Evolutionary conservation across 2,329 filamentous ascomycete species (phyloP), one percentile per base, ranked within the genome.

Genomic region (Allantophomopsis lycopodina): DNA sequence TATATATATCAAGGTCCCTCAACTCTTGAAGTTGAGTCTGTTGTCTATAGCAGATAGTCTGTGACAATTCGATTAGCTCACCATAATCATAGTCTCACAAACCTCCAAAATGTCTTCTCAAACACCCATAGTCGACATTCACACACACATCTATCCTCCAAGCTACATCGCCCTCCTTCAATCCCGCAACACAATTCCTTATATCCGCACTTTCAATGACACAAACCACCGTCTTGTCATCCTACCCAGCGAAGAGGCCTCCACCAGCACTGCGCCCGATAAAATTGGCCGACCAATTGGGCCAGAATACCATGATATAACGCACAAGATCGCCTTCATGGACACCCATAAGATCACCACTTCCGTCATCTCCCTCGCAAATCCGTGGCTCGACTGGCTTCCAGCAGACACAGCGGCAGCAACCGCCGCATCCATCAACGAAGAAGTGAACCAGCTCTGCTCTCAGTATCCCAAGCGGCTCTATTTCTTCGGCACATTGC

Each of bases 361-460:
- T 46, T 91, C 83, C 1, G 83, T 94, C 38, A 76, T 95, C 46
- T 91, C 84, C 1, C 75, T 94, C 16, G 88, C 88, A 12, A 95
- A 95, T 54, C 88, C 88, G 0, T 95, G 88, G 88, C 71, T 95
- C 2, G 88, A 95, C 60, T 95, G 94, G 55, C 61, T 94, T 0
- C 55, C 65, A 8, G 55, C 73, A 0, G 56, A 64, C 4, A 72
- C 79, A 47, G 82, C 83, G 0, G 72, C 70, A 2, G 55, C 60
- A 21, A 76, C 79, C 37, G 85, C 85, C 1, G 54, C 62, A 39
- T 66, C 65, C 1, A 79, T 94, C 56, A 95, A 94, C 57, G 65
- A 79, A 48, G 84, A 89, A 47, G 79, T 94, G 39, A 74, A 86
- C 37, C 53, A 57, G 35, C 79, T 86, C 59, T 94, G 88, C 61